These are phyloP conservation scores for Tylopilus intermedius DNA, from an alignment of 768 basidiomycete species.

Conservation along the genomic window DNA sequence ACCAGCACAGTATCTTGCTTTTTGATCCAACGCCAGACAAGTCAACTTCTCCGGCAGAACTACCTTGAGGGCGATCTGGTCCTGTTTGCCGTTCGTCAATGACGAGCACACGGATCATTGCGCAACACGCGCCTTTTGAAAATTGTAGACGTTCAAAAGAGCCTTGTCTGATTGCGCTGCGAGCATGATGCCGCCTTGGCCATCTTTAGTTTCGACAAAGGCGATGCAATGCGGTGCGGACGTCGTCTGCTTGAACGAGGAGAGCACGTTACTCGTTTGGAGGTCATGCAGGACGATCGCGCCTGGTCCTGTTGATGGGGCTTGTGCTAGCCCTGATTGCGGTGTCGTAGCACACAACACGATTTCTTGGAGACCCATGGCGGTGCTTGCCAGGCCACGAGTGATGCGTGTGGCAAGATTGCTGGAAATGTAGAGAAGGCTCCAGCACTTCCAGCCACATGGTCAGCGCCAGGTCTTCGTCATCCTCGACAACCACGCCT, in stretches of 20 bases:
- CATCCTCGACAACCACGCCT: neutral
- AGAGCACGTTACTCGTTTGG: slow-evolving; percentile 64
- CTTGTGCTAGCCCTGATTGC: slow-evolving; percentile 33
- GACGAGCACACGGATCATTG: neutral
- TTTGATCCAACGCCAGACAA: slow-evolving; percentile 69
- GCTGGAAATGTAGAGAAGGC: slow-evolving; percentile 2
- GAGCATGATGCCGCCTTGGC: slow-evolving; percentile 79
- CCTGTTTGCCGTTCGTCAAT: slow-evolving; percentile 42
- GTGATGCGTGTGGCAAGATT: neutral
- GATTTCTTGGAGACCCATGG: slow-evolving; percentile 61
- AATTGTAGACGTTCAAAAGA: slow-evolving; percentile 84
- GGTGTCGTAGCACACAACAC: slow-evolving; percentile 61
- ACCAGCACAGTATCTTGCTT: slow-evolving; percentile 77
- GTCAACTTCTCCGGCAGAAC: slow-evolving; percentile 87
- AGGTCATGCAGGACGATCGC: slow-evolving; percentile 77
- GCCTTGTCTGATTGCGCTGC: slow-evolving; percentile 87
- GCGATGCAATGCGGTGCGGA: slow-evolving; percentile 62
- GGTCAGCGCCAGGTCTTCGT: neutral
- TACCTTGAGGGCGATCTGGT: slow-evolving; percentile 82
- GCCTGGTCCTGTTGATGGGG: slow-evolving; percentile 44
- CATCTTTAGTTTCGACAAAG: slow-evolving; percentile 59
- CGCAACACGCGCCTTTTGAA: slow-evolving; percentile 69
- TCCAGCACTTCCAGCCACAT: slow-evolving; percentile 17
- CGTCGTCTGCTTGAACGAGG: slow-evolving; percentile 86
- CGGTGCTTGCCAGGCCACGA: neutral